phyloP scores from a whole-genome alignment of 164 flowering plant species.

The Paratinospora sagittata region DNA sequence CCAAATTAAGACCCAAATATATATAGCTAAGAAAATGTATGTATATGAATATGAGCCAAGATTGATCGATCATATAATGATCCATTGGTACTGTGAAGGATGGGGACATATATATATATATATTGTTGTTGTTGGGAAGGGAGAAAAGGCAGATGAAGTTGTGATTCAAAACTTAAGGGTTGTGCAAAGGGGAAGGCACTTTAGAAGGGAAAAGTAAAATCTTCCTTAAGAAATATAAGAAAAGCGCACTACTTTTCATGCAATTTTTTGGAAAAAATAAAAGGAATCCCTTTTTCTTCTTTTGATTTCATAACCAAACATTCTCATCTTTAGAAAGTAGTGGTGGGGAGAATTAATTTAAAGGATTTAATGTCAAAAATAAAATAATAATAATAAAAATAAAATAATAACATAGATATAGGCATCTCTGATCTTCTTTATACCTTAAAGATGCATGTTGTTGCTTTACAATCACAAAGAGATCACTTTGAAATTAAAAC shows the following conservation, averaged over 20 bases:
- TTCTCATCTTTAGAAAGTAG: too few relatives aligned
- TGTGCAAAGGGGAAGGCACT: conserved; percentile 53
- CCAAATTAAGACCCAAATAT: too few relatives aligned
- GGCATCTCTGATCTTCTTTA: conserved; percentile 54
- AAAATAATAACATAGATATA: conserved; percentile 26
- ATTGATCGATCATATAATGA: too few relatives aligned
- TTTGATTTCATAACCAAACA: too few relatives aligned
- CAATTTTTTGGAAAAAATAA: conserved; percentile 16
- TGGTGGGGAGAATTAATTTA: too few relatives aligned
- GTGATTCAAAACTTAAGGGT: conserved; percentile 59
- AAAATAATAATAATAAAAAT: conserved; percentile 15
- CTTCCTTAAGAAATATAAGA: conserved; percentile 51
- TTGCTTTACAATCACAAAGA: too few relatives aligned
- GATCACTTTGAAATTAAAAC: too few relatives aligned
- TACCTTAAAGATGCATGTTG: conserved; percentile 45
- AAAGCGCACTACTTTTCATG: conserved; percentile 68
- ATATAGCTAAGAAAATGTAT: too few relatives aligned
- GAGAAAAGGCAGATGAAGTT: conserved; percentile 31
- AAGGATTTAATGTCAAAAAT: conserved; percentile 18
- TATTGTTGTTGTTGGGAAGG: conserved; percentile 16
- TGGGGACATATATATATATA: too few relatives aligned
- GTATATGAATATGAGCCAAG: too few relatives aligned
- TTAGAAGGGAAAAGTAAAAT: conserved; percentile 50
- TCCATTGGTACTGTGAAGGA: conserved; percentile 1
- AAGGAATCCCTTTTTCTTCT: too few relatives aligned